phyloP scores from a whole-genome alignment of 2,329 filamentous ascomycete species.

The Cylindrodendrum hubeiense region DNA sequence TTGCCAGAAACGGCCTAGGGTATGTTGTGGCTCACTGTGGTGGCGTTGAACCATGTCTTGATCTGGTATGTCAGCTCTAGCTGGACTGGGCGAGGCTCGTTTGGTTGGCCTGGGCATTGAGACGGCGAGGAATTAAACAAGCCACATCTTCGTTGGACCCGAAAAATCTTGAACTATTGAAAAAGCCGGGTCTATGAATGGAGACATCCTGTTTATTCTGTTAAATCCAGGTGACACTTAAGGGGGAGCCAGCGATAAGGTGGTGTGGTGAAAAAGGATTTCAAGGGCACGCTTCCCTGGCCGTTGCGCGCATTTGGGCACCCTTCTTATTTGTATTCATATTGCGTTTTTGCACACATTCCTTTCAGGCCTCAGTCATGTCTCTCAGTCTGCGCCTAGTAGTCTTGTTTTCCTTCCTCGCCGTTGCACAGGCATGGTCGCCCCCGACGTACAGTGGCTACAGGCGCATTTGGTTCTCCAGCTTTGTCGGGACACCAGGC shows the following conservation, averaged over 20 bases:
- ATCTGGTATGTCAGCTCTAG: not conserved
- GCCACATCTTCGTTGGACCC: not conserved
- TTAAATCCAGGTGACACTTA: not conserved
- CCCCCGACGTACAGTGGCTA: conserved; percentile 56
- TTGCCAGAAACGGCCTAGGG: not conserved
- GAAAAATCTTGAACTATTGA: not conserved
- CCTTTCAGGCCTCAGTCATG: conserved; percentile 30
- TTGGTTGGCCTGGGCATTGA: not conserved
- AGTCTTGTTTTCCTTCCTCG: conserved; percentile 45
- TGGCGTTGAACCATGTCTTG: not conserved
- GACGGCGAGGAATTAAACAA: not conserved
- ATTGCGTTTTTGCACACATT: not conserved
- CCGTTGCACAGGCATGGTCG: conserved; percentile 50
- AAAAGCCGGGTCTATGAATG: not conserved
- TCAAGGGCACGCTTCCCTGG: no score
- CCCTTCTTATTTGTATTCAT: not conserved
- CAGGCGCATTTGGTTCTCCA: conserved; percentile 58
- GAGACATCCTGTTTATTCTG: not conserved
- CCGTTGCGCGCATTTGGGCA: not conserved
- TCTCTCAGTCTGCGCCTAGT: conserved; percentile 33
- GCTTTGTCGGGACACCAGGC: conserved; percentile 54
- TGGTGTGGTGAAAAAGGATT: not conserved
- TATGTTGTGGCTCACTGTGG: not conserved
- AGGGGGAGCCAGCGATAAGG: no score
- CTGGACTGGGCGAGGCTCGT: not conserved